Conservation (phyloP, 2,329 filamentous ascomycete species). For the Penicillium capsulatum region DNA sequence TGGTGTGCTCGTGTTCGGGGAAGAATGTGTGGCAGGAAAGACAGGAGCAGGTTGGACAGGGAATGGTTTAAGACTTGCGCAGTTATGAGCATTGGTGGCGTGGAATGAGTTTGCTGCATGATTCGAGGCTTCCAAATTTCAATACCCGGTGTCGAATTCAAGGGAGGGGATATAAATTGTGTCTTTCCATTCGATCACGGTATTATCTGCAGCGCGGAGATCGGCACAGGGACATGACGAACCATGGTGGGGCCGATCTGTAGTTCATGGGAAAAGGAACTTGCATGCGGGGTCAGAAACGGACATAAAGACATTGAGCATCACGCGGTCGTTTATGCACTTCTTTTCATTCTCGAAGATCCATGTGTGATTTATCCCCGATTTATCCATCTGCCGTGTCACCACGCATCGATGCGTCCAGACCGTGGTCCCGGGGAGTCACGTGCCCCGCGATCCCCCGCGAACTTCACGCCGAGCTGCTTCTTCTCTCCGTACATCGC, state of each 20-base stretch:
- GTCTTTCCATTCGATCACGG: too few species aligned
- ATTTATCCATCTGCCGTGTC: too few species aligned
- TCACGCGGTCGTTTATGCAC: too few species aligned
- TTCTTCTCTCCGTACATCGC: constrained; percentile 2
- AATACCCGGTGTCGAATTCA: constrained; percentile 9
- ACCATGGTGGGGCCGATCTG: too few species aligned
- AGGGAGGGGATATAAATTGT: too few species aligned
- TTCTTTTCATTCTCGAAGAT: too few species aligned
- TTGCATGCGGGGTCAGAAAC: too few species aligned
- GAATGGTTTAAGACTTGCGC: constrained; percentile 66
- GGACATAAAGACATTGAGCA: too few species aligned
- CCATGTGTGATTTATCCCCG: too few species aligned
- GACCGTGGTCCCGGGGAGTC: neutral
- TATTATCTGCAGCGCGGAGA: too few species aligned
- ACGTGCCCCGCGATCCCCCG: constrained; percentile 13
- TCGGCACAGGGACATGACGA: neutral
- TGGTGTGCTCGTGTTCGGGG: constrained; percentile 92
- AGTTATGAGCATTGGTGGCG: neutral
- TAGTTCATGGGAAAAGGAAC: too few species aligned
- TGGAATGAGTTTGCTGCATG: constrained; percentile 3
- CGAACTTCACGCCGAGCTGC: constrained; percentile 3
- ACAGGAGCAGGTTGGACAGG: constrained; percentile 79
- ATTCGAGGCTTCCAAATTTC: too few species aligned
- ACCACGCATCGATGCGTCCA: constrained; percentile 5
- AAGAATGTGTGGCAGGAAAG: constrained; percentile 99